Evolutionary conservation across 2,329 filamentous ascomycete species (phyloP).

Genomic region (Hyphodiscus sp.): DNA sequence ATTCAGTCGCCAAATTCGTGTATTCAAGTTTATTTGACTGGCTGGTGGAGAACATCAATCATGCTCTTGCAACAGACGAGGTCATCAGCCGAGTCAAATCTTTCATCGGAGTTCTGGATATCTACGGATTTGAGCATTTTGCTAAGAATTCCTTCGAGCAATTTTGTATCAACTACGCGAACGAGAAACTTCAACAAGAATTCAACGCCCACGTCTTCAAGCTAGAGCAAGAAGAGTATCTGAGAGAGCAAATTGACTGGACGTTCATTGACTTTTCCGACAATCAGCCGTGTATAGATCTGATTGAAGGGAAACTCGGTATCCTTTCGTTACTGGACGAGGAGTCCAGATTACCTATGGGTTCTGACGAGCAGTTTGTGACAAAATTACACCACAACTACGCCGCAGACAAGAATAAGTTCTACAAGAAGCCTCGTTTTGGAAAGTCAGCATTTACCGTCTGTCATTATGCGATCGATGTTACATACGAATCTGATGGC

Average conservation of each 20-base stretch:
- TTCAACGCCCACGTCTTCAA: conserved; percentile 99
- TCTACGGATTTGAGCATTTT: conserved; percentile 98
- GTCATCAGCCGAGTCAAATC: conserved; percentile 75
- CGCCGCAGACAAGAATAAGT: conserved; percentile 81
- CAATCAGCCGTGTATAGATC: conserved; percentile 97
- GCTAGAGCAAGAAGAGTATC: conserved; percentile 95
- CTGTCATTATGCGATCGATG: conserved; percentile 95
- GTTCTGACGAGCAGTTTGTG: conserved; percentile 93
- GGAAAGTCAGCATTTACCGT: conserved; percentile 97
- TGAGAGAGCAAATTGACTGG: conserved; percentile 96
- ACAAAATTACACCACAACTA: conserved; percentile 96
- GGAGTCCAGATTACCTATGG: conserved; percentile 94
- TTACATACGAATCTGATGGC: conserved; percentile 97
- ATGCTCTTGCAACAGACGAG: conserved; percentile 80
- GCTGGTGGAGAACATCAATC: conserved; percentile 96
- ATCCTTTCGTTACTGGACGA: conserved; percentile 90
- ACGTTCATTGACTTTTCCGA: conserved; percentile 99
- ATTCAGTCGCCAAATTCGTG: conserved; percentile 97
- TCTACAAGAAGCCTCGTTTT: conserved; percentile 98
- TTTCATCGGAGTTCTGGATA: conserved; percentile 98
- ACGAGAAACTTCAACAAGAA: conserved; percentile 97
- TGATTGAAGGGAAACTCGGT: conserved; percentile 95
- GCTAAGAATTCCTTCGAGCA: conserved; percentile 99
- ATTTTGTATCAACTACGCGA: conserved; percentile 99
- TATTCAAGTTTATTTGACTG: conserved; percentile 98